A percentile compares a stretch with the other conserved stretches of the same genome.
phyloP scores from a whole-genome alignment of 345 rosid genomes.

The Iberis pinnata region DNA sequence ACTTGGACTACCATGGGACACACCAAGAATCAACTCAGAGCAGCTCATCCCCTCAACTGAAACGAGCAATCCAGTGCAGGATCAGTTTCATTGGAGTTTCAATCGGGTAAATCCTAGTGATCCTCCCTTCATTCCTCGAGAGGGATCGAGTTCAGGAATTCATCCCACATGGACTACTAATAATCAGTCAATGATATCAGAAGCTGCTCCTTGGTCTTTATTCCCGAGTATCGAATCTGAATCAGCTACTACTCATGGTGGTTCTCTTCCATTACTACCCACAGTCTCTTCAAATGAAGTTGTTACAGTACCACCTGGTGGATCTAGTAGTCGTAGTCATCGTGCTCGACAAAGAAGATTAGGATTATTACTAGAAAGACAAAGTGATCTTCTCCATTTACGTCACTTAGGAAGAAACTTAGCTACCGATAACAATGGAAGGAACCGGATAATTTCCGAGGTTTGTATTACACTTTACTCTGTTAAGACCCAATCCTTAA shows the following conservation, averaged over 20 bases:
- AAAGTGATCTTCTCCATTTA: constrained; percentile 44
- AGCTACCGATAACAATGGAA: constrained; percentile 64
- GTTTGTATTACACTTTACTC: constrained; percentile 26
- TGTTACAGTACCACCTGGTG: constrained; percentile 40
- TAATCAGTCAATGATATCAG: constrained; percentile 43
- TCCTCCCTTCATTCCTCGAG: constrained; percentile 36
- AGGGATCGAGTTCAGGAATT: constrained; percentile 46
- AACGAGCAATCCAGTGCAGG: constrained; percentile 48
- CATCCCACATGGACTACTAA: constrained; percentile 44
- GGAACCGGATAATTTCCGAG: constrained; percentile 71
- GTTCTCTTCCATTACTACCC: constrained; percentile 45
- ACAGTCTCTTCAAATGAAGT: constrained; percentile 45
- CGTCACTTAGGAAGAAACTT: constrained; percentile 59
- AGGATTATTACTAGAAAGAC: constrained; percentile 47
- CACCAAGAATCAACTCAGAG: constrained; percentile 42
- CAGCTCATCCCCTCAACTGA: constrained; percentile 50
- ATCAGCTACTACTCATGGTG: constrained; percentile 39
- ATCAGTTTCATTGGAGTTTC: constrained; percentile 55
- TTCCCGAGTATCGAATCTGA: constrained; percentile 52
- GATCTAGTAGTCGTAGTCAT: constrained; percentile 43
- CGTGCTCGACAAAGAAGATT: constrained; percentile 44
- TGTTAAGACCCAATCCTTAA: constrained; percentile 3
- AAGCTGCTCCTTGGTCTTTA: constrained; percentile 66
- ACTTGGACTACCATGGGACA: constrained; percentile 40
- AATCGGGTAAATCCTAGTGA: constrained; percentile 41